phyloP scores from a whole-genome alignment of 768 basidiomycete species.

The Pleurotus ostreatus region DNA sequence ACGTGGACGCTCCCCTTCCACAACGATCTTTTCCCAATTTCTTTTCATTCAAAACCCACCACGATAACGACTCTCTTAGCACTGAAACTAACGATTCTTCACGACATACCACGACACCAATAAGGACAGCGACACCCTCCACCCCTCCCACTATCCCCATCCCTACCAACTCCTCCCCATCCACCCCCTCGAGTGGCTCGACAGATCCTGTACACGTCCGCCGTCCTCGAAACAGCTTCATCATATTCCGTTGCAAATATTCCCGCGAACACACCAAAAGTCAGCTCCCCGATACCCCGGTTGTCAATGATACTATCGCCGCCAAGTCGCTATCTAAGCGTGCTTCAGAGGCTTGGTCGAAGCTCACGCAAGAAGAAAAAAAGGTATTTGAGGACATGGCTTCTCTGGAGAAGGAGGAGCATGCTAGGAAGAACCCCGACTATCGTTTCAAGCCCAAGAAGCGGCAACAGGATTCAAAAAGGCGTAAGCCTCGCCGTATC shows the following conservation, averaged over 20 bases:
- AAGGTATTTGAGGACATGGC: conserved; percentile 51
- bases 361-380: conserved; percentile 44
- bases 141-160: conserved; percentile 39
- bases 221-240: conserved; percentile 67
- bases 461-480: conserved; percentile 22
- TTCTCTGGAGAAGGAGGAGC: conserved; percentile 50
- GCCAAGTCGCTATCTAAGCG: conserved; percentile 70
- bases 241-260: conserved; percentile 70
- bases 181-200: conserved; percentile 37
- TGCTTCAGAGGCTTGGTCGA: conserved; percentile 73
- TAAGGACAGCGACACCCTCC: neutral
- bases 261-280: conserved; percentile 40
- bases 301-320: conserved; percentile 23
- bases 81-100: neutral
- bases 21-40: conserved; percentile 3
- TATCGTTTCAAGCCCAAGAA: conserved; percentile 62
- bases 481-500: conserved; percentile 9
- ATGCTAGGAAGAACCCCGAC: conserved; percentile 52
- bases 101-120: conserved; percentile 1
- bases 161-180: conserved; percentile 27
- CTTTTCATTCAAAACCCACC: neutral
- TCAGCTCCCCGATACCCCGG: conserved; percentile 23
- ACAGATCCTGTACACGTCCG: conserved; percentile 49
- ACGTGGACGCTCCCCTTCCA: conserved; percentile 4
- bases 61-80: neutral